phyloP scores from a whole-genome alignment of 768 basidiomycete species.

The Serendipita vermifera region DNA sequence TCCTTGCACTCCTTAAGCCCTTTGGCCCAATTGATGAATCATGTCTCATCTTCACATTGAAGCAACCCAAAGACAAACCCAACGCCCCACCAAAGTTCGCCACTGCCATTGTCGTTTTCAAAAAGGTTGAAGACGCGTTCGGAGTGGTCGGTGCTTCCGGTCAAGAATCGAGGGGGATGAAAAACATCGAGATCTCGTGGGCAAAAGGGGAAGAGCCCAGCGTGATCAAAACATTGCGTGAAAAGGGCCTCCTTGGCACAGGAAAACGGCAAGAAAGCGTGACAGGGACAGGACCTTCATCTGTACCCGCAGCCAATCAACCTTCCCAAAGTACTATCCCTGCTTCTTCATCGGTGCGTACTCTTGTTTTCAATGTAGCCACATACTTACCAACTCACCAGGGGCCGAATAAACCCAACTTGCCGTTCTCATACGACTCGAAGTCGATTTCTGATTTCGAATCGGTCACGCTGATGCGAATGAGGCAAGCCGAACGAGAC shows the following conservation, averaged over 20 bases:
- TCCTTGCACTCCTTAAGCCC: slow-evolving; percentile 39
- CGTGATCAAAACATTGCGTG: slow-evolving; percentile 59
- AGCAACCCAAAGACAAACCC: slow-evolving; percentile 41
- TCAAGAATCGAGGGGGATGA: slow-evolving; percentile 32
- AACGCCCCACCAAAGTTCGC: slow-evolving; percentile 50
- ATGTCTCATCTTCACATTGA: slow-evolving; percentile 56
- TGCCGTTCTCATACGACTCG: too few species aligned
- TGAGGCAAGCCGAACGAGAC: slow-evolving; percentile 70
- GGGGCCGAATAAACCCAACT: slow-evolving; percentile 2
- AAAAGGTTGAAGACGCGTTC: slow-evolving; percentile 63
- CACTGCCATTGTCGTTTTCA: slow-evolving; percentile 63
- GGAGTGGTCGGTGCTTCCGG: slow-evolving; percentile 55
- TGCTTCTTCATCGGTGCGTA: too few species aligned
- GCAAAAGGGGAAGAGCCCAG: slow-evolving; percentile 61
- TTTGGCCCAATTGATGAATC: slow-evolving; percentile 53
- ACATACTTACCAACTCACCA: too few species aligned
- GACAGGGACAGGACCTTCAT: neutral
- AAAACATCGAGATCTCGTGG: slow-evolving; percentile 60
- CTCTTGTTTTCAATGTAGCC: too few species aligned
- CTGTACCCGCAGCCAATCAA: neutral
- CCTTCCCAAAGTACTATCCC: too few species aligned
- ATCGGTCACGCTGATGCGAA: slow-evolving; percentile 61
- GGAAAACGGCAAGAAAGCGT: too few species aligned
- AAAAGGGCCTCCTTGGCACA: slow-evolving; percentile 46
- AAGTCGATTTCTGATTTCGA: too few species aligned